Base-by-base conservation (phyloP, 768 basidiomycete genomes). In the Lactarius hatsudake region DNA sequence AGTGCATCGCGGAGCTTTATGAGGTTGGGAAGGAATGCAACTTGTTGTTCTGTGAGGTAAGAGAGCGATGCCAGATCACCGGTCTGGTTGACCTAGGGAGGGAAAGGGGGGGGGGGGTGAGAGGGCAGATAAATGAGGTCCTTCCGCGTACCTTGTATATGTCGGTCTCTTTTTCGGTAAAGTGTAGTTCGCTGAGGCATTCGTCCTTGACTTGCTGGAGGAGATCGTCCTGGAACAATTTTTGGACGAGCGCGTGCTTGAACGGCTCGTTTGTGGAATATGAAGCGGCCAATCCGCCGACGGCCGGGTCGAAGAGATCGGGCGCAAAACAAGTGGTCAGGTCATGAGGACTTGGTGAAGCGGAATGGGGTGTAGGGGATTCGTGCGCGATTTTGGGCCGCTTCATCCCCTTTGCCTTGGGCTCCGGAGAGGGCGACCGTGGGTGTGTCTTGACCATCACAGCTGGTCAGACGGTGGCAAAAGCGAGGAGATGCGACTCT, bases 101-200 rank as follows among this genome's bases (percentile, higher is more conserved):
- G 51, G 34, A n/a, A 43, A 1, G 34, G 5, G 30, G 30, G n/a
- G n/a, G n/a, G n/a, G 30, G 53, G 48, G 30, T 17, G 28, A 48
- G 9, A 20, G 23, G 54, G 15, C 15, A 40, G 38, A 40, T 0
- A 17, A 5, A 40, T 6, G 38, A 28, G 10, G 45, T 10, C 45
- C 45, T 23, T 48, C 12, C 51, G 40, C 79, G 66, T 67, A 91
- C 93, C 87, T 93, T 94, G 86, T 98, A 98, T 71, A 98, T 98
- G 74, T 98, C 96, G 2, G 96, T 98, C 82, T 98, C 93, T 79
- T 97, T 98, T 80, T 94, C 89, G 3, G 90, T 84, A 75, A 96
- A 94, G 76, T 82, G 88, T 68, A 96, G 83, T 73, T 94, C 86
- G 60, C 80, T 78, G 63, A 91, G 77, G 71, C 91, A 93, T 76